phyloP scores from a whole-genome alignment of 352 stramenopile genomes.

The Globisporangium camurandrum region DNA sequence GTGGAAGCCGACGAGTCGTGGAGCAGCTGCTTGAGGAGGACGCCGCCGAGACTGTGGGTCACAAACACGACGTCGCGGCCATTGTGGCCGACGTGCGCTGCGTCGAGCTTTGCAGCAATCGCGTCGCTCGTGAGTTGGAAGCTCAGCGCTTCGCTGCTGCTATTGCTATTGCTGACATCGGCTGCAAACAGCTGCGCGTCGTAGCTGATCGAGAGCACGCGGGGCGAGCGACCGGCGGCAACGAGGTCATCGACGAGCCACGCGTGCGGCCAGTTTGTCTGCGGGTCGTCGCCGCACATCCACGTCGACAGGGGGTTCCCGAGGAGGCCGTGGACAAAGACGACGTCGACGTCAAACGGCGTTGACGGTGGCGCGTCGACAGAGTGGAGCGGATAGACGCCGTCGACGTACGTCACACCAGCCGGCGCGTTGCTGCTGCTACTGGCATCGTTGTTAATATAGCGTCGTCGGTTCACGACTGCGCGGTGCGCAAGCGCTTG shows the following conservation, averaged over 20 bases:
- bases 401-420: slow-evolving; percentile 56
- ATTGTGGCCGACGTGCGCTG: slow-evolving; percentile 46
- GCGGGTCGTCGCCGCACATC: slow-evolving; percentile 59
- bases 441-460: not conserved
- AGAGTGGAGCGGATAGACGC: slow-evolving; percentile 56
- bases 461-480: slow-evolving; percentile 24
- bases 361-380: not conserved
- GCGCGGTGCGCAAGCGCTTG: slow-evolving; percentile 49
- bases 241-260: slow-evolving; percentile 68
- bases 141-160: slow-evolving; percentile 66
- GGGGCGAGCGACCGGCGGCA: slow-evolving; percentile 38
- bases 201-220: slow-evolving; percentile 78
- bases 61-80: slow-evolving; percentile 61
- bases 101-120: slow-evolving; percentile 49
- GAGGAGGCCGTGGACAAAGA: slow-evolving; percentile 78
- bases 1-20: slow-evolving; percentile 26
- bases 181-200: slow-evolving; percentile 70
- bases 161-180: slow-evolving; percentile 65
- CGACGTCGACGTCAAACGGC: slow-evolving; percentile 65
- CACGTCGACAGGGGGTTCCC: slow-evolving; percentile 77
- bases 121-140: slow-evolving; percentile 65
- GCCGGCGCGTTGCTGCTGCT: slow-evolving; percentile 1
- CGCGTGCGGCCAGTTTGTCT: slow-evolving; percentile 49
- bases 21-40: slow-evolving; percentile 78
- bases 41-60: slow-evolving; percentile 78